A percentile compares a stretch with the other conserved stretches of the same genome.
Conservation (phyloP, 1,139 yeast species). For the Geotrichum aggregatum region DNA sequence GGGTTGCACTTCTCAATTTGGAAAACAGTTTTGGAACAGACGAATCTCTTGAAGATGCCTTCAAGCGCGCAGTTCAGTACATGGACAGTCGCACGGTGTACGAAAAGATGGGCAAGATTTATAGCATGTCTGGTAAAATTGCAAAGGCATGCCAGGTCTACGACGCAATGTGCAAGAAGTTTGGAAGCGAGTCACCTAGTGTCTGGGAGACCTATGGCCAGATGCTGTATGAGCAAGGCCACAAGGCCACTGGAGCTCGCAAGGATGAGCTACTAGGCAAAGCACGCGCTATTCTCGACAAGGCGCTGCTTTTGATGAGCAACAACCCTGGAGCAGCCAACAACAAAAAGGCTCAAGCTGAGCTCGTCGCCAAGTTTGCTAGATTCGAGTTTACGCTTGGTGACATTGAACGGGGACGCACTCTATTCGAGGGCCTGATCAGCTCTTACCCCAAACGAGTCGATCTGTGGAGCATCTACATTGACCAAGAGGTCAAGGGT, state of each 20-base stretch:
- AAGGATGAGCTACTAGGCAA: constrained; percentile 9
- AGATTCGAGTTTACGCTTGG: constrained; percentile 83
- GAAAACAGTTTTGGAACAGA: constrained; percentile 90
- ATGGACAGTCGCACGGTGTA: constrained; percentile 86
- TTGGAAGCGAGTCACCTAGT: constrained; percentile 55
- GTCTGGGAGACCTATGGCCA: constrained; percentile 81
- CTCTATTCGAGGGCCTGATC: constrained; percentile 85
- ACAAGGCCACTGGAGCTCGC: constrained; percentile 4
- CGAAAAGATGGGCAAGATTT: constrained; percentile 72
- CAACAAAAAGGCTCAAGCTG: constrained; percentile 18
- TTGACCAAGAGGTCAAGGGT: constrained; percentile 81
- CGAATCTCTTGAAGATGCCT: constrained; percentile 72
- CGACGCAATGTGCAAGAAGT: constrained; percentile 70
- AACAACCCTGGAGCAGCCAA: constrained; percentile 11
- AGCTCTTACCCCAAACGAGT: constrained; percentile 88
- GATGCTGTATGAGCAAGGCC: constrained; percentile 56
- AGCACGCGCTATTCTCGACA: constrained; percentile 19
- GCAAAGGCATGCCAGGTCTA: constrained; percentile 68
- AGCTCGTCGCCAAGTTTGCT: constrained; percentile 67
- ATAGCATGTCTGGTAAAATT: constrained; percentile 57
- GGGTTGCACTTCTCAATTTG: constrained; percentile 93
- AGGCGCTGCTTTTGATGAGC: constrained; percentile 15
- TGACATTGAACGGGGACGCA: constrained; percentile 90
- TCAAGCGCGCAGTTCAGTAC: constrained; percentile 80
- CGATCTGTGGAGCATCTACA: constrained; percentile 91